phyloP scores from a whole-genome alignment of 2,329 filamentous ascomycete genomes.

The Epichloe gansuensis region DNA sequence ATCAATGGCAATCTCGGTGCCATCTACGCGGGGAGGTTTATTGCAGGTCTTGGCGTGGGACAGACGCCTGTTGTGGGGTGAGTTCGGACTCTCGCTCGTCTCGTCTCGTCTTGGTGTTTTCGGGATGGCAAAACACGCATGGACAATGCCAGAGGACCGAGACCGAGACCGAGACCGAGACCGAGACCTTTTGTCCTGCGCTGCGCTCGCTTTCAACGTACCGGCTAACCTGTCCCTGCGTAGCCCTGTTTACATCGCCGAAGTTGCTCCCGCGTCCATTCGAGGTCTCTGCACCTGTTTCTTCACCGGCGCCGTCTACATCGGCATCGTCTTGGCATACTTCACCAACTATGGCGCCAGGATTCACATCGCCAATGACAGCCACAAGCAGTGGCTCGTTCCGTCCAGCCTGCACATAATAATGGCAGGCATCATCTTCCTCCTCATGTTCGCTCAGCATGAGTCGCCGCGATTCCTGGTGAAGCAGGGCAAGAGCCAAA shows the following conservation, averaged over 20 bases:
- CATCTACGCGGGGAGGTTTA: conserved; percentile 54
- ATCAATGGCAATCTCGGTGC: conserved; percentile 40
- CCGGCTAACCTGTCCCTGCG: background rate
- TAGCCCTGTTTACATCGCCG: conserved; percentile 57
- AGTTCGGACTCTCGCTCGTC: conserved; percentile 5
- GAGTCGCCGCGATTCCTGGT: conserved; percentile 63
- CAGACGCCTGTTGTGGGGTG: conserved; percentile 53
- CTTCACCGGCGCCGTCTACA: conserved; percentile 48
- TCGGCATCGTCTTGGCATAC: conserved; percentile 69
- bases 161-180: too few species aligned
- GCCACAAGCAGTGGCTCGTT: conserved; percentile 45
- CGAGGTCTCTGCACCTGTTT: conserved; percentile 59
- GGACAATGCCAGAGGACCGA: too few species aligned
- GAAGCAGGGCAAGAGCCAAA: conserved; percentile 47
- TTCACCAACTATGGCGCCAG: conserved; percentile 56
- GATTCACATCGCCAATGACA: conserved; percentile 34
- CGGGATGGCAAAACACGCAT: background rate
- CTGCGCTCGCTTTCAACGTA: too few species aligned
- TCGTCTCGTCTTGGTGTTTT: background rate
- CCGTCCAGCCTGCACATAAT: conserved; percentile 68
- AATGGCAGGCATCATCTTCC: conserved; percentile 60
- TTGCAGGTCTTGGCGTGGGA: conserved; percentile 53
- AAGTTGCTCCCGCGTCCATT: conserved; percentile 56
- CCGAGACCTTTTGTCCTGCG: too few species aligned
- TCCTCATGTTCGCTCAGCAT: conserved; percentile 54